Evolutionary conservation across 2,329 filamentous ascomycete species (phyloP), one percentile per base, ranked within the genome.

Genomic region (Fusarium sp.): DNA sequence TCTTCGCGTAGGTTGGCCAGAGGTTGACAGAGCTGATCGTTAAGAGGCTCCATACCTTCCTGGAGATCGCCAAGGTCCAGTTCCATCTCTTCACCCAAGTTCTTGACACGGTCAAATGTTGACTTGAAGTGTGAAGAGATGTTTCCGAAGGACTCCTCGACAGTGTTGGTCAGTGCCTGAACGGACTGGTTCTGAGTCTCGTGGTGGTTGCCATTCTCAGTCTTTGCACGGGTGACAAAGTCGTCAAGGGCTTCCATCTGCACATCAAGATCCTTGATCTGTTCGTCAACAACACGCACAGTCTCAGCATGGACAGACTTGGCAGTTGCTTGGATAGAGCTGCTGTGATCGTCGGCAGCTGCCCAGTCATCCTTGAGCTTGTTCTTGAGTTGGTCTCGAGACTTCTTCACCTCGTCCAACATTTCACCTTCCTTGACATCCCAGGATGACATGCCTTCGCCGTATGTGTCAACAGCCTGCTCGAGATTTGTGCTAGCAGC

Each of bases 161-260:
- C 91, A 2, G 88, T 90, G 19, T 79, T 82, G 0, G 90, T 87
- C 32, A 97, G 83, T 11, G 80, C 80, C 33, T 85, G 80, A n/a
- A 97, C 81, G 2, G 89, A 91, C n/a, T 83, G 77, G 2, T 84
- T 79, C 67, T 96, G 92, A 25, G 86, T 85, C 25, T 88, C 84
- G 76, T 96, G 90, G 75, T 97, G 93, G 19, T 84, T 83, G 30
- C 90, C 88, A 76, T 97, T 98, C 73, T 96, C 91, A 2, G 87
- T 87, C 62, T 90, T 88, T 49, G 96, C 94, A 32, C 92, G 89
- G 32, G 90, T 86, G 39, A 98, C 93, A 72, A 97, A 97, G 69
- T 95, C 92, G 73, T 98, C 95, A 9, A 99, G 85, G 2, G 93
- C 92, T 57, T 90, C 88, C 87, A 99, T 94, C 78, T 98, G 93